Evolutionary conservation across 208 protist species (phyloP).

Genomic region (Endotrypanum monterogeii): DNA sequence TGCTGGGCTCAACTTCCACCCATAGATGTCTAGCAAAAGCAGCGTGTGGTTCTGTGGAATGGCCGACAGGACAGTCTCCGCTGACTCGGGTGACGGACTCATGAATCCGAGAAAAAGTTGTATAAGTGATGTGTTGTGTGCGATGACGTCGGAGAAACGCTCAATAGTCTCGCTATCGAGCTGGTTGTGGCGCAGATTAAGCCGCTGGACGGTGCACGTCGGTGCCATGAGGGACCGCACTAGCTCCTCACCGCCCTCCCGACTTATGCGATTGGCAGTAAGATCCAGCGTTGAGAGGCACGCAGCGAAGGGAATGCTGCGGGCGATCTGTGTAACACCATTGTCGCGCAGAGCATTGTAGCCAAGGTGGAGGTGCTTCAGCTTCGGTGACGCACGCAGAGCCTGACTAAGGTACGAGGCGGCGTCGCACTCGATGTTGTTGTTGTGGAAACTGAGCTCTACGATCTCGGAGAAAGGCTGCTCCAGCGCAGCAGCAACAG

Average conservation of each 20-base stretch:
- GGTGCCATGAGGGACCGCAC: constrained; percentile 54
- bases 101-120: constrained; percentile 93
- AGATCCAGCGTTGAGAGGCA: constrained; percentile 84
- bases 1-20: constrained; percentile 70
- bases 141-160: constrained; percentile 65
- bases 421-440: constrained; percentile 83
- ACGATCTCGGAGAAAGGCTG: constrained; percentile 67
- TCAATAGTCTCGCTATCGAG: constrained; percentile 77
- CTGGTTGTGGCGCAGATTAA: constrained; percentile 87
- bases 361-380: constrained; percentile 90
- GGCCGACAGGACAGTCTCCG: constrained; percentile 53
- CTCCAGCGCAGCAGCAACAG: constrained; percentile 68
- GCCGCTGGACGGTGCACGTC: constrained; percentile 74
- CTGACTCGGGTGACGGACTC: constrained; percentile 68
- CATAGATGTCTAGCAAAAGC: constrained; percentile 84
- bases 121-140: constrained; percentile 77
- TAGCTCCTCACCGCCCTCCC: constrained; percentile 64
- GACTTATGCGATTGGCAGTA: constrained; percentile 85
- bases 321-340: constrained; percentile 67
- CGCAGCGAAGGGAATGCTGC: constrained; percentile 48
- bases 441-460: constrained; percentile 91
- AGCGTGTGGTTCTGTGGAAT: constrained; percentile 66
- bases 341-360: constrained; percentile 87
- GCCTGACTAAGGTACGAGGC: constrained; percentile 63
- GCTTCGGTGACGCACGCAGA: constrained; percentile 48